Evolutionary conservation across 208 protist species (phyloP).

Genomic region (Trypanosoma vivax): DNA sequence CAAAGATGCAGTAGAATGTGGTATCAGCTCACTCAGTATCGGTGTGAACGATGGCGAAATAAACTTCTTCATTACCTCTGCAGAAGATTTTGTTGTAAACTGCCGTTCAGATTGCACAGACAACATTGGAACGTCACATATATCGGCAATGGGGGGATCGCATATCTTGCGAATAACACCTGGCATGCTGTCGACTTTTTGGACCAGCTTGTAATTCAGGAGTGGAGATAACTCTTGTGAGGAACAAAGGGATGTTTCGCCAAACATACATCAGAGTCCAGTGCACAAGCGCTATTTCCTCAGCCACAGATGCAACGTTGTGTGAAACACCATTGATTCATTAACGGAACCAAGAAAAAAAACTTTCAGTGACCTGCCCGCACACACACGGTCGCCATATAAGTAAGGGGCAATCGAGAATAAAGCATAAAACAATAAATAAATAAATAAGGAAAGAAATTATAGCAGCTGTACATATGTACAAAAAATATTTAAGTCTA

Average conservation of each 20-base stretch:
- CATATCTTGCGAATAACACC: constrained; percentile 12
- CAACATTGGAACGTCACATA: constrained; percentile 1
- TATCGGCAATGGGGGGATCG: constrained; percentile 2
- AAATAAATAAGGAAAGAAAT: not conserved
- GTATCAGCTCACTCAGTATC: constrained; percentile 24
- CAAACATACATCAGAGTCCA: not conserved
- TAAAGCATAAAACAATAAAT: not conserved
- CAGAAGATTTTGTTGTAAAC: constrained; percentile 17
- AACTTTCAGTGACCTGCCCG: not conserved
- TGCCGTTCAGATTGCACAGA: constrained; percentile 8
- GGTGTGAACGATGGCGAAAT: constrained; percentile 45
- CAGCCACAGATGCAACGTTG: not conserved
- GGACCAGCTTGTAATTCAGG: constrained; percentile 12
- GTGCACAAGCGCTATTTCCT: no score
- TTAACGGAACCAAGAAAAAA: not conserved
- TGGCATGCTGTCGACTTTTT: constrained; percentile 3
- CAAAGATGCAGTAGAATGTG: constrained; percentile 6
- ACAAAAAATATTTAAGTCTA: not conserved
- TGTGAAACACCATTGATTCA: not conserved
- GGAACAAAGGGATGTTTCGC: not conserved
- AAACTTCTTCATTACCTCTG: constrained; percentile 25
- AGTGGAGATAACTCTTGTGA: constrained; percentile 4
- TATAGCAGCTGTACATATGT: not conserved
- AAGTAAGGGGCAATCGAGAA: not conserved
- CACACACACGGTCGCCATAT: no score